Percentiles rank a stretch among this genome's conserved stretches.
Evolutionary conservation across 805 yeast genomes (phyloP).

Genomic region (Lachancea nothofagi): DNA sequence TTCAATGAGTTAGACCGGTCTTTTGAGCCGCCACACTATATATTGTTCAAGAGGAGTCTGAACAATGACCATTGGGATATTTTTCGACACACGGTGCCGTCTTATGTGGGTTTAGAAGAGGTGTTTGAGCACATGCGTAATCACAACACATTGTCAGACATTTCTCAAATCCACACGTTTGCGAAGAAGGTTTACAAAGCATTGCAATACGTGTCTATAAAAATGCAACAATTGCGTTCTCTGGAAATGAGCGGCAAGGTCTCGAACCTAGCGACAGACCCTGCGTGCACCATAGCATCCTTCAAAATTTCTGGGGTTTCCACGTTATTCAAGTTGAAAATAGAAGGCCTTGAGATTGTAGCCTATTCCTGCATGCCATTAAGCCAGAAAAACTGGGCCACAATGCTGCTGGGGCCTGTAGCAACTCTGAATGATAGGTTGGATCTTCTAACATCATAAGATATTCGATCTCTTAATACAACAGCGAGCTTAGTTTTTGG

Average conservation of each 20-base stretch:
- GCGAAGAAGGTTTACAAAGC: conserved; percentile 24
- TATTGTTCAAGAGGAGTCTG: conserved; percentile 29
- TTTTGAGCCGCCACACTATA: conserved; percentile 35
- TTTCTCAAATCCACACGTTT: conserved; percentile 24
- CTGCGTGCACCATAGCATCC: conserved; percentile 4
- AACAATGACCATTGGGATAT: conserved; percentile 31
- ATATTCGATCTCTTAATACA: conserved; percentile 13
- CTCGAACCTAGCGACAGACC: conserved; percentile 18
- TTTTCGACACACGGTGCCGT: conserved; percentile 37
- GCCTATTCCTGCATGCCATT: conserved; percentile 16
- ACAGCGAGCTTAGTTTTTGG: conserved; percentile 5
- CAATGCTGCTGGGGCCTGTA: conserved; percentile 23
- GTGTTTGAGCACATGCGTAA: conserved; percentile 16
- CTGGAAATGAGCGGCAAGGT: conserved; percentile 15
- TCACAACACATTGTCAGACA: conserved; percentile 12
- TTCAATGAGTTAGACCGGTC: conserved; percentile 25
- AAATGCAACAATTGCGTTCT: conserved; percentile 15
- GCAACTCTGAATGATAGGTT: conserved; percentile 12
- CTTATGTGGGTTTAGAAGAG: conserved; percentile 19
- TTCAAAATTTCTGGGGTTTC: neutral
- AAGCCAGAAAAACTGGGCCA: conserved; percentile 13
- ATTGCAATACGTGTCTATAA: conserved; percentile 13
- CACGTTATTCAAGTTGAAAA: conserved; percentile 14
- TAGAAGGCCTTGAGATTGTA: conserved; percentile 16
- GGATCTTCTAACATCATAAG: too few species aligned